A percentile compares a stretch with the other conserved stretches of the same genome.
Conservation (phyloP, 2,329 filamentous ascomycete species). For the Exutisphaerella laricina region DNA sequence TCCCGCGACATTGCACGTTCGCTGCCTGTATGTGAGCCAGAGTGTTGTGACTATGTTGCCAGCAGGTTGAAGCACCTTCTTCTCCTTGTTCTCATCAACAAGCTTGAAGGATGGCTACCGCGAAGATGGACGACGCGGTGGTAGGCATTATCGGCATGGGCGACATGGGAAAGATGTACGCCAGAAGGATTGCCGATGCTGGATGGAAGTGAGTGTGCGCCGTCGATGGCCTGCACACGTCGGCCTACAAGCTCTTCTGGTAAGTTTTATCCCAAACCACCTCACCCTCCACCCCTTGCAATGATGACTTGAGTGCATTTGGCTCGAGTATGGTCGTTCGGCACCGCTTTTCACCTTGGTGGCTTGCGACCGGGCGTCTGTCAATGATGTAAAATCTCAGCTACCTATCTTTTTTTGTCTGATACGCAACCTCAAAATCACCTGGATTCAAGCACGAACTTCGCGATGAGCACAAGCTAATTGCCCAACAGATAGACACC, state of each 20-base stretch:
- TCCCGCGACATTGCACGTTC: conserved; percentile 1
- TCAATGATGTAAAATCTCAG: conserved; percentile 99
- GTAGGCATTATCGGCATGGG: conserved; percentile 98
- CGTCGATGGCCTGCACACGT: conserved; percentile 1
- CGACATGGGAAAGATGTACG: conserved; percentile 99
- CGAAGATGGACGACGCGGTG: conserved; percentile 60
- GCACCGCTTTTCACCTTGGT: conserved; percentile 65
- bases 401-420: conserved; percentile 94
- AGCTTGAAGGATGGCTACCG: conserved; percentile 9
- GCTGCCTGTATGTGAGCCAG: neutral
- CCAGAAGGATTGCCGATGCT: conserved; percentile 76
- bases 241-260: conserved; percentile 19
- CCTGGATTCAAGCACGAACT: neutral
- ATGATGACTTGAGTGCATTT: conserved; percentile 99
- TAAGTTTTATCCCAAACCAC: conserved; percentile 28
- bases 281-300: conserved; percentile 30
- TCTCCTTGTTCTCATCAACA: conserved; percentile 5
- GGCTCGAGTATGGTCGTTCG: conserved; percentile 89
- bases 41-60: conserved; percentile 7
- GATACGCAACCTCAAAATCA: conserved; percentile 45
- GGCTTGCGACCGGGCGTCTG: conserved; percentile 53
- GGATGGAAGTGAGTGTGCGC: conserved; percentile 80
- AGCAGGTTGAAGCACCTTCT: conserved; percentile 11
- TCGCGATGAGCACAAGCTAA: conserved; percentile 13
- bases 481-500: conserved; percentile 13